Base-by-base conservation (phyloP, 495 filamentous ascomycete species). In the Aspergillus homomorphus region DNA sequence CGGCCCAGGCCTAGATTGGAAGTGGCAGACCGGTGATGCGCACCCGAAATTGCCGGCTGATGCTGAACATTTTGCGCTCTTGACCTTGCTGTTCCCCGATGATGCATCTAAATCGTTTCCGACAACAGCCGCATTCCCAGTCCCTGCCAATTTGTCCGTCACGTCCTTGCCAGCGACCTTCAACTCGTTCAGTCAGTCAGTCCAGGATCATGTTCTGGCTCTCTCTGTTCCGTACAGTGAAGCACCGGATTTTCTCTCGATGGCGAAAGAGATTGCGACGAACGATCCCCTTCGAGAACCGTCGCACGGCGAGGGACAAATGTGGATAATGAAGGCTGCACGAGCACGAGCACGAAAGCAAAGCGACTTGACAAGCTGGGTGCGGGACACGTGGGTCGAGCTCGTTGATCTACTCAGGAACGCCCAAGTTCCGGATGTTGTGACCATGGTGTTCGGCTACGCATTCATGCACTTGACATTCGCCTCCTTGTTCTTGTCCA, bases 391-490 rank as follows among this genome's bases (percentile, higher is more conserved):
- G n/a, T 50, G 45, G 44, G 16, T 21, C 14, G 54, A 56, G 24
- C 22, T 56, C 15, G 26, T 42, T n/a, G 24, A 56, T 28, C 54
- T 48, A 2, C 38, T 56, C 26, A 56, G 44, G 46, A 46, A 51
- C 21, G 46, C 46, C 55, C 14, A 20, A 10, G 30, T 30, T 21
- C 28, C 42, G 1, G 46, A 55, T 48, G 33, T 60, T 20, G 30
- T 41, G 6, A 49, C 45, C 19, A 51, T 60, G 38, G 44, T 41
- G 3, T 4, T 51, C n/a, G 58, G 33, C 4, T 60, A 56, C 15
- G 42, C 44, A 16, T 48, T 53, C 14, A 60, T 60, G 52, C 46
- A 56, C 22, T 21, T 60, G 30, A 60, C 52, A 1, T 56, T 56
- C 41, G 43, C 38, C 20, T 60, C 58, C 4, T 42, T 60, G 33